These are phyloP conservation scores for Penicillium sp. DNA, from an alignment of 2,329 filamentous ascomycete genomes.

Conservation along the genomic window DNA sequence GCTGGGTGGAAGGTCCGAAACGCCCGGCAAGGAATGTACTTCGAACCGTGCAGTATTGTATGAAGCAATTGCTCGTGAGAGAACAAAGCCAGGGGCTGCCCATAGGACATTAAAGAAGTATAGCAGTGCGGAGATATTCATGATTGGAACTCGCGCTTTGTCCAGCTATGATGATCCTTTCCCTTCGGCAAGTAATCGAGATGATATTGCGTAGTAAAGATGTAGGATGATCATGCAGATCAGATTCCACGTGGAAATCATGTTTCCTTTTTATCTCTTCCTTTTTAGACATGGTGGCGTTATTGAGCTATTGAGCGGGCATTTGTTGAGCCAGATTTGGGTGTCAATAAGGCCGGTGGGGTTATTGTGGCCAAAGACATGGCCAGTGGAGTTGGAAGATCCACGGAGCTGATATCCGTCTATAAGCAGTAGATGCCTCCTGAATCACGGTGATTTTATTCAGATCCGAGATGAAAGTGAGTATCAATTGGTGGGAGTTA, in stretches of 20 bases:
- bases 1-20: conserved; percentile 26
- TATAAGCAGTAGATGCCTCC: background rate
- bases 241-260: conserved; percentile 4
- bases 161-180: background rate
- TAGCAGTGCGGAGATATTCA: conserved; percentile 21
- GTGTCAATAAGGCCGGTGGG: conserved; percentile 14
- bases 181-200: background rate
- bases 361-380: conserved; percentile 2
- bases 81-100: conserved; percentile 11
- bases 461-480: background rate
- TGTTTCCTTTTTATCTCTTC: conserved; percentile 8
- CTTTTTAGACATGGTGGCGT: background rate
- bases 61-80: background rate
- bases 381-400: background rate
- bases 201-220: background rate
- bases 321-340: conserved; percentile 11
- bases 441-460: background rate
- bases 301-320: conserved; percentile 1
- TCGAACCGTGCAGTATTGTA: conserved; percentile 21
- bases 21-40: conserved; percentile 29
- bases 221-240: background rate
- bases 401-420: background rate
- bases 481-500: background rate
- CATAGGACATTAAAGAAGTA: conserved; percentile 21
- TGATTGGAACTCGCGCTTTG: conserved; percentile 4